phyloP scores from a whole-genome alignment of 1,284 basidiomycete species.

The Papiliotrema fonsecae region DNA sequence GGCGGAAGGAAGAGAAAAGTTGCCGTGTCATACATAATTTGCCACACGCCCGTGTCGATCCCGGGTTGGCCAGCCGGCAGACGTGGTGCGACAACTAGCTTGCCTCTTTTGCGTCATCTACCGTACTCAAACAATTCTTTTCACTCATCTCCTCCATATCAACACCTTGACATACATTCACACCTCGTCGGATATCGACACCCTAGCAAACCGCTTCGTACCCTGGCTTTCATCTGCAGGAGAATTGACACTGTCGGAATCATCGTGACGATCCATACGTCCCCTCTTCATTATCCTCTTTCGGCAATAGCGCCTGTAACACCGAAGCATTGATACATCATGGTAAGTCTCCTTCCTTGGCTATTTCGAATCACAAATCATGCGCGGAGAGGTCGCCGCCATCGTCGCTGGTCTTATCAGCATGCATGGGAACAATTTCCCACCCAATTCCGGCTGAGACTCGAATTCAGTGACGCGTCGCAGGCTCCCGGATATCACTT shows the following conservation, averaged over 20 bases:
- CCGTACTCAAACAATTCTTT: not conserved
- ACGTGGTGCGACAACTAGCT: not conserved
- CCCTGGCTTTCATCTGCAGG: too few relatives aligned
- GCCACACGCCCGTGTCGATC: too few relatives aligned
- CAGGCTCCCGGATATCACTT: conserved; percentile 3
- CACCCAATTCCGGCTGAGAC: too few relatives aligned
- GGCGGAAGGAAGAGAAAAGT: too few relatives aligned
- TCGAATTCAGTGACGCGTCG: conserved; percentile 9
- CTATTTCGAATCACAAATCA: not conserved
- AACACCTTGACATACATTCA: too few relatives aligned
- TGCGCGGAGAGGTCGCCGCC: not conserved
- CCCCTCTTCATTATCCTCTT: not conserved
- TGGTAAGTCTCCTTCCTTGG: not conserved
- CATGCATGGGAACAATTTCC: not conserved
- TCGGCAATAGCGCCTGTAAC: not conserved
- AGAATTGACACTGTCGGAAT: not conserved
- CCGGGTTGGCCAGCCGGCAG: not conserved
- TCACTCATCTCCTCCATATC: not conserved
- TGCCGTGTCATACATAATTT: too few relatives aligned
- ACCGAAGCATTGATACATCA: not conserved
- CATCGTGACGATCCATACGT: not conserved
- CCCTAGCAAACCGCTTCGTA: too few relatives aligned
- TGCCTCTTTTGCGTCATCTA: too few relatives aligned
- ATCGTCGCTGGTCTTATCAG: not conserved
- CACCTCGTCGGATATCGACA: too few relatives aligned